Conservation (phyloP, 2,329 filamentous ascomycete species). For the Ceratocystis lukuohia region DNA sequence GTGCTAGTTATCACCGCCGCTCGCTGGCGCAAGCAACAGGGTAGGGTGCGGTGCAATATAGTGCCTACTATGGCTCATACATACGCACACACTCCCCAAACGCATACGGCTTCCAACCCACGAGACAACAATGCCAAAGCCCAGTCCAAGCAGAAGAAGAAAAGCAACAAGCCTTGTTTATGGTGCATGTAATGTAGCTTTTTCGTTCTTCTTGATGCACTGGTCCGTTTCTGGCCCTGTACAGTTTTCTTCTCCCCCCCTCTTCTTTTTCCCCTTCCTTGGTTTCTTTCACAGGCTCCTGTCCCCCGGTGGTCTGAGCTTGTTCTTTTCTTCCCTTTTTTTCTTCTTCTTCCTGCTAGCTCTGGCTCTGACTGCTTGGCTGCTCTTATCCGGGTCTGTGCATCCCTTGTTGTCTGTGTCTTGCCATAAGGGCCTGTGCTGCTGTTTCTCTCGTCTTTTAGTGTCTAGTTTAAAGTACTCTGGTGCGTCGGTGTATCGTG, state of each 20-base stretch:
- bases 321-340: conserved; percentile 4
- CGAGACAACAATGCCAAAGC: neutral
- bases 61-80: no score
- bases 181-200: neutral
- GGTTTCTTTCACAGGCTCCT: neutral
- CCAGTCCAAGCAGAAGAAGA: neutral
- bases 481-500: neutral
- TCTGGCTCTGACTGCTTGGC: neutral
- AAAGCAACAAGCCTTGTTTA: neutral
- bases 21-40: neutral
- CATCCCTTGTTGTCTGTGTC: neutral
- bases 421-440: neutral
- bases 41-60: neutral
- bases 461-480: no score
- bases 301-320: neutral
- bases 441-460: neutral
- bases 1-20: neutral
- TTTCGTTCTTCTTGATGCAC: neutral
- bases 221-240: neutral
- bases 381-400: neutral
- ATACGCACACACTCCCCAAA: neutral
- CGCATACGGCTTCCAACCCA: neutral
- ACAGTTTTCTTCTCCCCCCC: neutral
- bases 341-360: neutral
- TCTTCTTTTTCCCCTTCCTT: neutral